phyloP scores from a whole-genome alignment of 2,329 filamentous ascomycete genomes.

The Nemania sp. region DNA sequence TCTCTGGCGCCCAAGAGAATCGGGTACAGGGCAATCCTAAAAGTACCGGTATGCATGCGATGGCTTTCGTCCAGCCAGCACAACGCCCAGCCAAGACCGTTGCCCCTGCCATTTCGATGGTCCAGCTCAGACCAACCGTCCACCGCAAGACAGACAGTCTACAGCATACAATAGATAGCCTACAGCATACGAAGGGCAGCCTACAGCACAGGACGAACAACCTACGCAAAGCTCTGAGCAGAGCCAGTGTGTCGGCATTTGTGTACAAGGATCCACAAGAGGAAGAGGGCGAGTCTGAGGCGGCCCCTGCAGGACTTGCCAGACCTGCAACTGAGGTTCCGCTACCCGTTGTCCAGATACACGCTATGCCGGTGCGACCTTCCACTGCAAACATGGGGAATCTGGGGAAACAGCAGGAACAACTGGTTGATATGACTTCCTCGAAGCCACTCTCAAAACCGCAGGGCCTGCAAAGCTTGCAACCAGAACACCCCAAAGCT shows the following conservation, averaged over 20 bases:
- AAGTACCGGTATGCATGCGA: slow-evolving; percentile 37
- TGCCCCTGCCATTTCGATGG: slow-evolving; percentile 30
- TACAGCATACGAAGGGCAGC: no score
- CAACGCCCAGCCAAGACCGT: slow-evolving; percentile 36
- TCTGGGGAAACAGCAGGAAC: slow-evolving; percentile 10
- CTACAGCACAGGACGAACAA: background rate
- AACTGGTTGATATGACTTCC: background rate
- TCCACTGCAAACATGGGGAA: background rate
- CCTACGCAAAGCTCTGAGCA: slow-evolving; percentile 2
- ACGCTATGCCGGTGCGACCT: slow-evolving; percentile 15
- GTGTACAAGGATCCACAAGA: slow-evolving; percentile 35
- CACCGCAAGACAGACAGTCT: background rate
- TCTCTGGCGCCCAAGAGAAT: slow-evolving; percentile 51
- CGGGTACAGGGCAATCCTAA: slow-evolving; percentile 24
- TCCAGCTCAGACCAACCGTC: slow-evolving; percentile 21
- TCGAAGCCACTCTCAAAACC: no score
- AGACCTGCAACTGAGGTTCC: slow-evolving; percentile 5
- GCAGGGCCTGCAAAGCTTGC: no score
- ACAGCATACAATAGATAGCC: no score
- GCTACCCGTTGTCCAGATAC: slow-evolving; percentile 1
- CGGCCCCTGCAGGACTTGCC: slow-evolving; percentile 7
- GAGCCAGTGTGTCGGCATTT: slow-evolving; percentile 8
- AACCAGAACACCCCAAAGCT: background rate
- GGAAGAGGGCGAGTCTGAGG: background rate
- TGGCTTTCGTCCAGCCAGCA: slow-evolving; percentile 45